Conservation (phyloP, 2,329 filamentous ascomycete species). For the Colletotrichum trifolii region DNA sequence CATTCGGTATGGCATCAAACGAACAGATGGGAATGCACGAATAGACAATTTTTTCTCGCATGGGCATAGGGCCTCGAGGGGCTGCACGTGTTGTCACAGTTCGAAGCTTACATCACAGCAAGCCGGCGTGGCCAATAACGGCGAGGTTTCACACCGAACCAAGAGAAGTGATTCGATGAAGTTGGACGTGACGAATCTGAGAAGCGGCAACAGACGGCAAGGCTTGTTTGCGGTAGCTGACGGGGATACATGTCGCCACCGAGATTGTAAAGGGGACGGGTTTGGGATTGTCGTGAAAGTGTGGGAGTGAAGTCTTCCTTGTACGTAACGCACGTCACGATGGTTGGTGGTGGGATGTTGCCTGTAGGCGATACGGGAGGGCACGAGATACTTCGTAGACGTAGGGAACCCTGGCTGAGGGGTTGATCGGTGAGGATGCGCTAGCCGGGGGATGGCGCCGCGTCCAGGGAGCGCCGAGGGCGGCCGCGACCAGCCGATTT, state of each 20-base stretch:
- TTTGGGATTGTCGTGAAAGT: constrained; percentile 4
- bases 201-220: no score
- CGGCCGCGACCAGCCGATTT: background rate
- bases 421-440: background rate
- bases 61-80: no score
- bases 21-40: constrained; percentile 28
- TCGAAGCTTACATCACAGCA: no score
- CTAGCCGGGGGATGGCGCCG: background rate
- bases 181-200: no score
- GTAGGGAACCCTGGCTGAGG: background rate
- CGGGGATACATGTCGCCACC: background rate
- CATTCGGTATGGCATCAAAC: constrained; percentile 33
- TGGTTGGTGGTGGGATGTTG: constrained; percentile 22
- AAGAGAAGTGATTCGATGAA: no score
- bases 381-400: constrained; percentile 4
- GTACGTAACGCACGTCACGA: constrained; percentile 30
- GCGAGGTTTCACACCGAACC: no score
- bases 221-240: no score
- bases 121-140: no score
- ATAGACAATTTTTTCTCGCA: constrained; percentile 18
- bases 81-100: no score
- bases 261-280: background rate
- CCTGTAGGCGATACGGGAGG: constrained; percentile 19
- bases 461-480: background rate
- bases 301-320: constrained; percentile 11